A percentile compares a stretch with the other conserved stretches of the same genome.
Evolutionary conservation across 2,329 filamentous ascomycete genomes (phyloP).

Genomic region (Fusarium aywerte): DNA sequence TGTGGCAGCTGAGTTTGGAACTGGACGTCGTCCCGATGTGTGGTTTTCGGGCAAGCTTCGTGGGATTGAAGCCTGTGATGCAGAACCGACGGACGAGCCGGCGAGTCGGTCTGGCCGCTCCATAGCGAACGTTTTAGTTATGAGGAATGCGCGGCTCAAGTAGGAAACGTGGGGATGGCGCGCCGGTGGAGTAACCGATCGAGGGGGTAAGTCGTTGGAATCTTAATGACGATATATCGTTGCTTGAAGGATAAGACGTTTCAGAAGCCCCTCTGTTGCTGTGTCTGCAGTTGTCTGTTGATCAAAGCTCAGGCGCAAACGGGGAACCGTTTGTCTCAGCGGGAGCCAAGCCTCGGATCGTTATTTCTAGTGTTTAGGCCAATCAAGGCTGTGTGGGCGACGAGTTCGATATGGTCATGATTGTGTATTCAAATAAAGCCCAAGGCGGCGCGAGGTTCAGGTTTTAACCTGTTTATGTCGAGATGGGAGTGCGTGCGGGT

Average conservation of each 20-base stretch:
- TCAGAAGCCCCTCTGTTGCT: constrained; percentile 47
- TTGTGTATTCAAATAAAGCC: constrained; percentile 41
- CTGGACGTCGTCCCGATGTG: constrained; percentile 53
- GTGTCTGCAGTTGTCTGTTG: constrained; percentile 40
- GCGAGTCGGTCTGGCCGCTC: constrained; percentile 51
- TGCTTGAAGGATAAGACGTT: constrained; percentile 45
- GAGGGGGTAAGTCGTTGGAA: constrained; percentile 33
- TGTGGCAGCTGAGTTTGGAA: constrained; percentile 53
- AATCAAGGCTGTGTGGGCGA: constrained; percentile 48
- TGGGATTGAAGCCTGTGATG: constrained; percentile 43
- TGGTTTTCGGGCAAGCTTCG: constrained; percentile 57
- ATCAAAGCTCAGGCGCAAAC: constrained; percentile 36
- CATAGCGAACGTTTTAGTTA: constrained; percentile 45
- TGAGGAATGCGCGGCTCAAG: constrained; percentile 35
- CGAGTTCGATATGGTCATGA: constrained; percentile 49
- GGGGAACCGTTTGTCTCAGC: constrained; percentile 41
- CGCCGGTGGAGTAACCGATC: constrained; percentile 41
- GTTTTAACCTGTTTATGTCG: constrained; percentile 25
- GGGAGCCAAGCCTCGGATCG: constrained; percentile 30
- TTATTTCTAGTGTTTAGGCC: constrained; percentile 41
- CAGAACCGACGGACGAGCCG: constrained; percentile 38
- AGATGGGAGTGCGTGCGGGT: not conserved
- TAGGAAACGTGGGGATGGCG: constrained; percentile 31
- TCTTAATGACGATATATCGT: constrained; percentile 34
- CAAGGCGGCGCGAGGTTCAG: constrained; percentile 41